Percentiles rank a stretch among this genome's conserved stretches.
Evolutionary conservation across 345 rosid species (phyloP).

Genomic region (Hibiscus tridactylites): DNA sequence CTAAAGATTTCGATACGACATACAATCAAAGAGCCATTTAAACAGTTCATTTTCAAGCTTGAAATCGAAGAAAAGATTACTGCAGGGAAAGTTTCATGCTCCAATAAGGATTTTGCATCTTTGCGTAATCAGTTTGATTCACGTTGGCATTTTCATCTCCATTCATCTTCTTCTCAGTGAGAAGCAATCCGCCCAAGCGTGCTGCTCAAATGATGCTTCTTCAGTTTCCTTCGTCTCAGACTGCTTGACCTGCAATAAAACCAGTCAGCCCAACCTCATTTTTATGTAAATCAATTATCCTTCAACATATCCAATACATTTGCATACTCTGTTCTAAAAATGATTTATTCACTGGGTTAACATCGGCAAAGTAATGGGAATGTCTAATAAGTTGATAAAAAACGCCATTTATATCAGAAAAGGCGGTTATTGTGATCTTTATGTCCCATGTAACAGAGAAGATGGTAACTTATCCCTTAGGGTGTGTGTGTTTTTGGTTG

Average conservation of each 20-base stretch:
- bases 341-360: too few relatives aligned
- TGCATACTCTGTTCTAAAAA: not conserved
- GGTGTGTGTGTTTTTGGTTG: too few relatives aligned
- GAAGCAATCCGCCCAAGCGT: conserved; percentile 20
- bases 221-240: conserved; percentile 55
- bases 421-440: too few relatives aligned
- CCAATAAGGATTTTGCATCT: not conserved
- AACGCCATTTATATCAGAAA: too few relatives aligned
- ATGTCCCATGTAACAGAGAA: too few relatives aligned
- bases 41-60: not conserved
- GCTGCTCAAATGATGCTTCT: conserved; percentile 40
- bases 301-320: not conserved
- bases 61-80: not conserved
- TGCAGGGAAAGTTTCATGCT: not conserved
- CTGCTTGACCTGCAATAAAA: conserved; percentile 48
- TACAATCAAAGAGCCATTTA: not conserved
- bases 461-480: too few relatives aligned
- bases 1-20: not conserved
- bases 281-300: not conserved
- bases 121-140: not conserved
- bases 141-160: not conserved
- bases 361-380: too few relatives aligned
- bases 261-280: not conserved
- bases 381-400: too few relatives aligned
- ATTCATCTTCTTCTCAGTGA: not conserved